Evolutionary conservation across 1,139 yeast genomes (phyloP).

Genomic region (Yarrowia galli): DNA sequence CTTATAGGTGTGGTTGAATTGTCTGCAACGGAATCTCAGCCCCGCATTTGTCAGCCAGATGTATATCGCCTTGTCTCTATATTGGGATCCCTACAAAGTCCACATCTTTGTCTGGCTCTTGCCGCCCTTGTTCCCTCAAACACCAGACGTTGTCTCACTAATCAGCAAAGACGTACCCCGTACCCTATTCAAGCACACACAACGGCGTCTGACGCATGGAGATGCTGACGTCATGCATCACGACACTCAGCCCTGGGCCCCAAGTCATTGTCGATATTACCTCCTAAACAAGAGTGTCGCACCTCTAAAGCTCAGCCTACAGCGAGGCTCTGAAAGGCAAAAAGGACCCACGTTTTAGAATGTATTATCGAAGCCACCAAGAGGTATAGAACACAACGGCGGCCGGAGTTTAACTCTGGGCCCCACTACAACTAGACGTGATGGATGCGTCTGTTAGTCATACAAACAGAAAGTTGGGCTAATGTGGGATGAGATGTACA

Average conservation of each 20-base stretch:
- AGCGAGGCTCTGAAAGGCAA: neutral
- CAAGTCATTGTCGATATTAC: neutral
- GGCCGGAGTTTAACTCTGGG: slow-evolving; percentile 12
- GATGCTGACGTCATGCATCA: slow-evolving; percentile 15
- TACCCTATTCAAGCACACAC: neutral
- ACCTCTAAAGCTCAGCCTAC: neutral
- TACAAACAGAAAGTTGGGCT: neutral
- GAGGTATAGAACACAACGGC: slow-evolving; percentile 35
- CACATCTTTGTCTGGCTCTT: neutral
- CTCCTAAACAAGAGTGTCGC: neutral
- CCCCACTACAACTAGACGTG: no score
- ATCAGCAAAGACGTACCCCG: slow-evolving; percentile 28
- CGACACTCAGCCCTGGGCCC: neutral
- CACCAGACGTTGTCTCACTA: slow-evolving; percentile 15
- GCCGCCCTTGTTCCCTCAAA: neutral
- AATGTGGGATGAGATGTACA: neutral
- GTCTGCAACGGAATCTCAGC: neutral
- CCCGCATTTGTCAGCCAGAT: slow-evolving; percentile 10
- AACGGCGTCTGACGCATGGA: neutral
- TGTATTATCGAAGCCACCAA: slow-evolving; percentile 21
- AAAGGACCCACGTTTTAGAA: neutral
- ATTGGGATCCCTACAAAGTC: no score
- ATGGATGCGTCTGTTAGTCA: slow-evolving; percentile 19
- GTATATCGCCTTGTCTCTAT: no score
- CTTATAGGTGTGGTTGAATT: neutral